Percentiles rank a stretch among this genome's conserved stretches.
Evolutionary conservation across 2,329 filamentous ascomycete species (phyloP).

Genomic region (Clonostachys byssicola): DNA sequence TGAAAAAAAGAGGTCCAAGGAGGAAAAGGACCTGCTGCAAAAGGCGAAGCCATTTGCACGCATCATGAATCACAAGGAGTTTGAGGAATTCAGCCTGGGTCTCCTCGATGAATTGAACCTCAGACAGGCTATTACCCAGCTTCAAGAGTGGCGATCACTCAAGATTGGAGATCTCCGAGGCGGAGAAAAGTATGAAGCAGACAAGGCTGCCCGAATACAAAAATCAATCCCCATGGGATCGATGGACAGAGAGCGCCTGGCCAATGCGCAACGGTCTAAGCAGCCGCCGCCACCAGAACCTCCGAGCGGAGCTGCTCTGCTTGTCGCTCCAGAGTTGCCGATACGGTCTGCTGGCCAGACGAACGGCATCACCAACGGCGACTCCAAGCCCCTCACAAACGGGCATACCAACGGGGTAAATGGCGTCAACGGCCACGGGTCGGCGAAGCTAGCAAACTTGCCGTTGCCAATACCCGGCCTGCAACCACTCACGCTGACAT

Average conservation of each 20-base stretch:
- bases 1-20: constrained; percentile 95
- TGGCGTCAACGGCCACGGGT: constrained; percentile 19
- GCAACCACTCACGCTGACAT: constrained; percentile 62
- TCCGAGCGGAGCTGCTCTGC: constrained; percentile 67
- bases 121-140: constrained; percentile 79
- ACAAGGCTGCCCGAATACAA: constrained; percentile 75
- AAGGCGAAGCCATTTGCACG: constrained; percentile 94
- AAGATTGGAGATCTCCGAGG: constrained; percentile 79
- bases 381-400: constrained; percentile 49
- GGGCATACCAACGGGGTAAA: constrained; percentile 45
- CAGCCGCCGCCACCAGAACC: constrained; percentile 65
- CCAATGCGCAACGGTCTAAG: constrained; percentile 65
- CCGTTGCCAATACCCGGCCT: constrained; percentile 57
- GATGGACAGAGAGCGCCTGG: constrained; percentile 77
- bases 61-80: constrained; percentile 94
- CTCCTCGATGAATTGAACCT: constrained; percentile 89
- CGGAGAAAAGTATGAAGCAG: constrained; percentile 88
- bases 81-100: constrained; percentile 79
- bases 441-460: constrained; percentile 44
- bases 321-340: constrained; percentile 77
- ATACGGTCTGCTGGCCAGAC: constrained; percentile 41
- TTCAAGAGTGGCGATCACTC: constrained; percentile 90
- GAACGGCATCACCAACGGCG: constrained; percentile 35
- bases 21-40: constrained; percentile 85
- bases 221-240: constrained; percentile 69